phyloP scores from a whole-genome alignment of 768 basidiomycete genomes.

The Crucibulum laeve region DNA sequence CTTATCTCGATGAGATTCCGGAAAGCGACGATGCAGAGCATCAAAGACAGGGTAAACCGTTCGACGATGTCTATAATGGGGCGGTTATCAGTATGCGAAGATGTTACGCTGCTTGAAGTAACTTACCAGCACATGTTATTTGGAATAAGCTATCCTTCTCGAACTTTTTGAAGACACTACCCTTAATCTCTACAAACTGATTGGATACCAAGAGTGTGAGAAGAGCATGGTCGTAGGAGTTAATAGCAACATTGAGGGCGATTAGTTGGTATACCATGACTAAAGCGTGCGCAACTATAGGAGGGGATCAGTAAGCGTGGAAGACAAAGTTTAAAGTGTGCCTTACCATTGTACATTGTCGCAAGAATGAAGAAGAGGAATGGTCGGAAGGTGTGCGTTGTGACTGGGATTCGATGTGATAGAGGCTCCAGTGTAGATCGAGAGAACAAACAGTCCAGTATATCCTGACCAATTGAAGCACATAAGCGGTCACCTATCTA shows the following conservation, averaged over 20 bases:
- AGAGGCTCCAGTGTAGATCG: slow-evolving; percentile 80
- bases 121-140: slow-evolving; percentile 90
- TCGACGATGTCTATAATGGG: slow-evolving; percentile 90
- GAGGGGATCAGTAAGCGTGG: not conserved
- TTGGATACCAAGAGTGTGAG: slow-evolving; percentile 93
- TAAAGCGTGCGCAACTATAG: slow-evolving; percentile 78
- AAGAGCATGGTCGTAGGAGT: slow-evolving; percentile 95
- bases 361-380: slow-evolving; percentile 82
- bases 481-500: slow-evolving; percentile 95
- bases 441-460: slow-evolving; percentile 94
- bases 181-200: slow-evolving; percentile 99
- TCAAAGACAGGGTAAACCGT: slow-evolving; percentile 86
- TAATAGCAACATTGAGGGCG: slow-evolving; percentile 94
- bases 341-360: slow-evolving; percentile 75
- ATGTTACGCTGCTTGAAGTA: no score
- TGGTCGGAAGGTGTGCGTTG: slow-evolving; percentile 69
- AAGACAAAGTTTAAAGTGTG: not conserved
- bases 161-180: slow-evolving; percentile 98
- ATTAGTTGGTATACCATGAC: slow-evolving; percentile 96
- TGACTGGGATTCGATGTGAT: slow-evolving; percentile 56
- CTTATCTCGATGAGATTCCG: slow-evolving; percentile 93
- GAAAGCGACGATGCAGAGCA: slow-evolving; percentile 88
- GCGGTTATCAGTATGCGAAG: not conserved
- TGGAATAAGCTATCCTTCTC: slow-evolving; percentile 99
- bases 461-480: slow-evolving; percentile 95